Percentiles rank a stretch among this genome's conserved stretches.
These are phyloP conservation scores for Zygotorulaspora sp. DNA, from an alignment of 805 yeast genomes.

Conservation along the genomic window DNA sequence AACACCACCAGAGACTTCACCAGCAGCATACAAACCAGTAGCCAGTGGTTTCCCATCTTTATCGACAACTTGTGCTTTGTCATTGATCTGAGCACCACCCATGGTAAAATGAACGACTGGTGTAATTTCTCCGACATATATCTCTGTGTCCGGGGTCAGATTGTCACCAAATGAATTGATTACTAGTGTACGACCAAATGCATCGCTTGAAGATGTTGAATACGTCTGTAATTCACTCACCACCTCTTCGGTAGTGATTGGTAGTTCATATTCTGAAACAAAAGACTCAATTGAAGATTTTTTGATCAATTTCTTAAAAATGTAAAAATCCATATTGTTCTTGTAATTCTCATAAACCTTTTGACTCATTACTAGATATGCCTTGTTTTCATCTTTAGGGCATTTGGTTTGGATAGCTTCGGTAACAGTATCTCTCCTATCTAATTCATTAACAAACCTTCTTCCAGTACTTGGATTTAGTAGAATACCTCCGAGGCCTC, in stretches of 20 bases:
- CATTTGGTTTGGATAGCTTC: constrained; percentile 37
- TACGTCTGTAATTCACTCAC: constrained; percentile 25
- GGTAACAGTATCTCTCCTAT: constrained; percentile 51
- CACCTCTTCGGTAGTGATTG: constrained; percentile 24
- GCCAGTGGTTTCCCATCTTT: constrained; percentile 34
- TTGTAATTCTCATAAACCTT: constrained; percentile 43
- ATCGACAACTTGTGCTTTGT: constrained; percentile 41
- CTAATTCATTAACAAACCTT: constrained; percentile 52
- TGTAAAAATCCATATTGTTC: constrained; percentile 50
- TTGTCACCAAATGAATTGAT: constrained; percentile 32
- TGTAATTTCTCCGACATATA: constrained; percentile 50
- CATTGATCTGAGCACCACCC: constrained; percentile 61
- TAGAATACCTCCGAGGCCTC: constrained; percentile 57
- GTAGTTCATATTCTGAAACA: constrained; percentile 24
- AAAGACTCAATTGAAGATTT: constrained; percentile 32
- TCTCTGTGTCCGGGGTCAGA: constrained; percentile 25
- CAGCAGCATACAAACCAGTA: constrained; percentile 54
- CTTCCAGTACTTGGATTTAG: constrained; percentile 42
- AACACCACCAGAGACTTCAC: constrained; percentile 66
- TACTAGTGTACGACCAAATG: constrained; percentile 36
- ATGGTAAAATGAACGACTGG: constrained; percentile 64
- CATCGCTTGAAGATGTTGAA: constrained; percentile 29
- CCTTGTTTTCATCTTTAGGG: constrained; percentile 31
- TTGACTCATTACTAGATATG: constrained; percentile 39
- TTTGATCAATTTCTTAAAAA: constrained; percentile 36